Percentiles rank a stretch among this genome's conserved stretches.
phyloP scores from a whole-genome alignment of 805 yeast genomes.

The Yarrowia bubula region DNA sequence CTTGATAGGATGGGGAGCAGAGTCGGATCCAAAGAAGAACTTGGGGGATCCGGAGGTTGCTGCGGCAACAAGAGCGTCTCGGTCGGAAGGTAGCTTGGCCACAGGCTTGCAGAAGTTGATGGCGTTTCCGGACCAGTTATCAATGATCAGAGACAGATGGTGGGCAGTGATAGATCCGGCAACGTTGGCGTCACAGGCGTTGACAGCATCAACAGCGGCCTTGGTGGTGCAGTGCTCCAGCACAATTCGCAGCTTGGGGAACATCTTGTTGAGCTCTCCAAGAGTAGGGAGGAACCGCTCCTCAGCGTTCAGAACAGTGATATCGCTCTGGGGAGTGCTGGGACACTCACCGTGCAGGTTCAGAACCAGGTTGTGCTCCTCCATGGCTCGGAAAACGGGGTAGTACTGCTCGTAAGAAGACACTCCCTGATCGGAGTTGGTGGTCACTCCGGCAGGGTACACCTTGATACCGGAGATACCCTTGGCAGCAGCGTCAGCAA shows the following conservation, averaged over 20 bases:
- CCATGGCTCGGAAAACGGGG: constrained; percentile 87
- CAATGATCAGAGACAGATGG: constrained; percentile 83
- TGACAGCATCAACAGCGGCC: constrained; percentile 78
- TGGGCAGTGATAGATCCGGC: constrained; percentile 96
- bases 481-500: constrained; percentile 68
- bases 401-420: constrained; percentile 86
- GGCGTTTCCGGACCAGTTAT: constrained; percentile 96
- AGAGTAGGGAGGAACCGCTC: constrained; percentile 88
- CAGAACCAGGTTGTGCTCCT: constrained; percentile 69
- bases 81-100: constrained; percentile 86
- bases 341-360: constrained; percentile 97
- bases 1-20: constrained; percentile 92
- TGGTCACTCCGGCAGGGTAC: constrained; percentile 99
- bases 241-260: constrained; percentile 82
- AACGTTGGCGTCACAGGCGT: constrained; percentile 67
- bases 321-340: constrained; percentile 45
- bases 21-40: constrained; percentile 95
- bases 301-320: constrained; percentile 93
- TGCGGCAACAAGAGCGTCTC: constrained; percentile 75
- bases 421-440: constrained; percentile 88
- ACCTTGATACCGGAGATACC: constrained; percentile 88
- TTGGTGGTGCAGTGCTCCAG: constrained; percentile 94
- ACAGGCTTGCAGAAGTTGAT: constrained; percentile 96
- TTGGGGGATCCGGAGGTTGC: constrained; percentile 89
- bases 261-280: constrained; percentile 68